Conservation (phyloP, 257 asterid genomes). For the Salvia splendens region DNA sequence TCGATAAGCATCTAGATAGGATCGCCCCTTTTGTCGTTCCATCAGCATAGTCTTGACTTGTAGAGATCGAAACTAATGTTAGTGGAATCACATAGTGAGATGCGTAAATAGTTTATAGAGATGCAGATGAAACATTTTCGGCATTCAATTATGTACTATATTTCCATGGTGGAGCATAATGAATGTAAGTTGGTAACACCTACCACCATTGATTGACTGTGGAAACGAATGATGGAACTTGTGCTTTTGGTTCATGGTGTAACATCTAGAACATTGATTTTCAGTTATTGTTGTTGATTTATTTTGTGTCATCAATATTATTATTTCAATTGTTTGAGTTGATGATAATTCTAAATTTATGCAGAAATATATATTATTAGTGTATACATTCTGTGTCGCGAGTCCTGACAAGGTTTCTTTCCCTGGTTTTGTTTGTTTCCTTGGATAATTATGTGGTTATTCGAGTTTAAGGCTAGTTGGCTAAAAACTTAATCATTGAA, state of each 20-base stretch:
- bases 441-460: too few species aligned
- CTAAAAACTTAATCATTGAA: too few species aligned
- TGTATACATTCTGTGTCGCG: too few species aligned
- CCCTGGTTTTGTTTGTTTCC: too few species aligned
- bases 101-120: conserved; percentile 35
- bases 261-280: background rate
- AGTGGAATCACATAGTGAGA: conserved; percentile 13
- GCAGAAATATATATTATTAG: background rate
- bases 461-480: too few species aligned
- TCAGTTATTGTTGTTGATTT: background rate
- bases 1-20: conserved; percentile 12
- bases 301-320: background rate
- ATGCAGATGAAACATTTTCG: conserved; percentile 24
- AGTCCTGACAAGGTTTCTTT: too few species aligned
- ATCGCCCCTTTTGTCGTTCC: background rate
- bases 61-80: conserved; percentile 29
- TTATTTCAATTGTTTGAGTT: background rate
- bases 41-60: conserved; percentile 25
- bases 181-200: conserved; percentile 1
- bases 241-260: background rate
- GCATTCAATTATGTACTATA: background rate
- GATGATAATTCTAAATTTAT: background rate
- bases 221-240: background rate
- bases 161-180: conserved; percentile 9
- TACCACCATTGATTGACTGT: background rate